Conservation (phyloP, 306 rosid genomes). For the Glycyrrhiza uralensis region DNA sequence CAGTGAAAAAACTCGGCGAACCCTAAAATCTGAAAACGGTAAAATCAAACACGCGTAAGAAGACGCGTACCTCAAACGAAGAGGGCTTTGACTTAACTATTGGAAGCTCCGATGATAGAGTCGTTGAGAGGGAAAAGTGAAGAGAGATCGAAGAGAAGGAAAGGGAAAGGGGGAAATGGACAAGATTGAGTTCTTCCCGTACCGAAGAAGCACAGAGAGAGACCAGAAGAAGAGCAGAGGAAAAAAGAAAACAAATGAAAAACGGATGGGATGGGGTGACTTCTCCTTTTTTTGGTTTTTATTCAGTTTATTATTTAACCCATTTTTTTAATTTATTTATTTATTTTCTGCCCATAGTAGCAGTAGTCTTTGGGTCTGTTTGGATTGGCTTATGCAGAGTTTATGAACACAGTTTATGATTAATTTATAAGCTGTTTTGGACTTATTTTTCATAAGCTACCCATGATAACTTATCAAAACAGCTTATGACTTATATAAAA, state of each 20-base stretch:
- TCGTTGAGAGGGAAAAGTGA: background rate
- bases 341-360: background rate
- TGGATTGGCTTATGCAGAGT: no score
- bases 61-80: slow-evolving; percentile 18
- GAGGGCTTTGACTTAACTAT: background rate
- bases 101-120: background rate
- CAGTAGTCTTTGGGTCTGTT: no score
- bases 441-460: no score
- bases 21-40: slow-evolving; percentile 38
- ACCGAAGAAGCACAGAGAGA: slow-evolving; percentile 36
- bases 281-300: slow-evolving; percentile 33
- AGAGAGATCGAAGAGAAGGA: slow-evolving; percentile 36
- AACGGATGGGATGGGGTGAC: slow-evolving; percentile 45
- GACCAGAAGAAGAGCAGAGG: slow-evolving; percentile 1
- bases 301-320: background rate
- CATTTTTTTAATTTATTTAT: background rate
- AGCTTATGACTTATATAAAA: no score
- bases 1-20: background rate
- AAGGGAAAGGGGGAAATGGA: slow-evolving; percentile 25
- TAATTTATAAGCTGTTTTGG: no score
- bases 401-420: no score
- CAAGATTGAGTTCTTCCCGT: slow-evolving; percentile 38
- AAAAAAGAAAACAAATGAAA: slow-evolving; percentile 9
- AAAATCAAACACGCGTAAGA: background rate
- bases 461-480: no score